Conservation (phyloP, 345 rosid genomes). For the Syzygium oleosum region DNA sequence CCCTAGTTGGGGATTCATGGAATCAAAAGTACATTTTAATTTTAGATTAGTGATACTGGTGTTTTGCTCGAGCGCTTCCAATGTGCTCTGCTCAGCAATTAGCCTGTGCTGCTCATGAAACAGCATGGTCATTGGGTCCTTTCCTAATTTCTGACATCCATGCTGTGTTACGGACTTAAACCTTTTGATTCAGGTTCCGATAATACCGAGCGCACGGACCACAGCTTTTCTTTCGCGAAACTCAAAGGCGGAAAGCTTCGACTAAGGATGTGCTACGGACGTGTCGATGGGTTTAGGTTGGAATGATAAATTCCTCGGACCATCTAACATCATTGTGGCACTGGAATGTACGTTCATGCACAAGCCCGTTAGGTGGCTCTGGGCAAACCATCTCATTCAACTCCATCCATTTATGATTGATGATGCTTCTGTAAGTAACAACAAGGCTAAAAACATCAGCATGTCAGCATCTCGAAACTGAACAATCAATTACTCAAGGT, state of each 20-base stretch:
- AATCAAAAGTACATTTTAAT: neutral
- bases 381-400: neutral
- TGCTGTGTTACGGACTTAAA: neutral
- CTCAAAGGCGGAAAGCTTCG: neutral
- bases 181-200: neutral
- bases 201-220: neutral
- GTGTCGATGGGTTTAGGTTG: neutral
- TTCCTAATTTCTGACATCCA: neutral
- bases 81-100: neutral
- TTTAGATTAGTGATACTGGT: neutral
- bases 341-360: neutral
- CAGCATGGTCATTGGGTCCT: neutral
- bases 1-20: neutral
- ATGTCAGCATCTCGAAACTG: neutral
- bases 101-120: neutral
- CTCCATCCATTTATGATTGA: neutral
- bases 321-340: neutral
- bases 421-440: neutral
- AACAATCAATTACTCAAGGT: neutral
- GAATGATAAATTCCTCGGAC: neutral
- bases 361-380: neutral
- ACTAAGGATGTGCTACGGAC: neutral
- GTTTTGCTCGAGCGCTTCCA: neutral
- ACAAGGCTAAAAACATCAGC: neutral
- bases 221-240: neutral